These are phyloP conservation scores for Biscogniauxia marginata DNA, from an alignment of 2,329 filamentous ascomycete species.

Conservation along the genomic window DNA sequence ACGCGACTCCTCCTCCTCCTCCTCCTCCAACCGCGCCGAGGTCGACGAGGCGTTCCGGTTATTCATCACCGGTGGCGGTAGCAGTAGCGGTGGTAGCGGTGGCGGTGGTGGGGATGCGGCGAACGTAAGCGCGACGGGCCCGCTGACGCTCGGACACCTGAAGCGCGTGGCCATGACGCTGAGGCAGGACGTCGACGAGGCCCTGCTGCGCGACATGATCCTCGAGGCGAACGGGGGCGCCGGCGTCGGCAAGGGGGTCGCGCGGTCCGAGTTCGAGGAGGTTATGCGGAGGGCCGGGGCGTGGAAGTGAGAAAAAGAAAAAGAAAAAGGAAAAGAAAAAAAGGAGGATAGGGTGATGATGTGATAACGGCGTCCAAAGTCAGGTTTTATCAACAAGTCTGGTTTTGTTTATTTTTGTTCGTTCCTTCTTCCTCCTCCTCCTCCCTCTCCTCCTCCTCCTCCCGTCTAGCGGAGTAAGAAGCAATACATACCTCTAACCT, in stretches of 20 bases:
- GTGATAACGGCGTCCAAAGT: no score
- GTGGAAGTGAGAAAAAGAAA: constrained; percentile 68
- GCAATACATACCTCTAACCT: no score
- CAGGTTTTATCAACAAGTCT: no score
- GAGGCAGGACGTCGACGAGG: constrained; percentile 81
- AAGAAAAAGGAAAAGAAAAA: background rate
- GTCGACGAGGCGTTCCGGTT: constrained; percentile 79
- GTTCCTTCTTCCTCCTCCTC: no score
- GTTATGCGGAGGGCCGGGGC: constrained; percentile 84
- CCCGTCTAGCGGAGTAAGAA: no score
- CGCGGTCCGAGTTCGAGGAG: constrained; percentile 76
- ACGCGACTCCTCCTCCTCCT: constrained; percentile 46
- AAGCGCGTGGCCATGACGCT: constrained; percentile 75
- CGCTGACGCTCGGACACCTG: constrained; percentile 80
- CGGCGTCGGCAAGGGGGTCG: constrained; percentile 69
- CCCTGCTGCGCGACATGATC: constrained; percentile 89
- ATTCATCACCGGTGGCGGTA: constrained; percentile 62
- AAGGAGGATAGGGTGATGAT: background rate
- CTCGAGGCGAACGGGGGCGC: constrained; percentile 85
- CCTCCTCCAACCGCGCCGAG: constrained; percentile 56
- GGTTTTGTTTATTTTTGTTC: no score
- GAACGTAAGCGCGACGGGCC: constrained; percentile 23
- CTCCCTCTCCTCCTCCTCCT: no score
- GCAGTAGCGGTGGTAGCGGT: constrained; percentile 12
- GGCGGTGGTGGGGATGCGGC: constrained; percentile 17